Evolutionary conservation across 2,329 filamentous ascomycete genomes (phyloP), one percentile per base, ranked within the genome.

Genomic region (Claviceps humidiphila): DNA sequence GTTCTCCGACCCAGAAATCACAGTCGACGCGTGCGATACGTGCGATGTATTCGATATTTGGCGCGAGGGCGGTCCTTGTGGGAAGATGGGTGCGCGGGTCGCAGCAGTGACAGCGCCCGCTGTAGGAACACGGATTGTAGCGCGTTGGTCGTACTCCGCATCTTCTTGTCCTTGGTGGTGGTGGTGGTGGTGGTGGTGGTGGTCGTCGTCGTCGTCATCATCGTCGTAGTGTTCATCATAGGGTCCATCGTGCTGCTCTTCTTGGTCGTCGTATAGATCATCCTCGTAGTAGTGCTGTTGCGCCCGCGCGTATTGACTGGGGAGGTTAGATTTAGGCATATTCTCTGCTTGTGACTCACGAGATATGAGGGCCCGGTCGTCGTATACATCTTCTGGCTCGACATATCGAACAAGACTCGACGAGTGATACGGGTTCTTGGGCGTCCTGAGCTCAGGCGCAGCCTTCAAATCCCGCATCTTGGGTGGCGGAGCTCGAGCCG

Each of bases 1-100:
- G 66, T 97, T 97, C 69, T 97, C 91, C 3, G 88, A 95, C 1
- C 87, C 88, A 5, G 87, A 89, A 26, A 86, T 76, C 22, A 76
- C 76, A 1, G 85, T 88, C n/a, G 87, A 90, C 0, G 83, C 80
- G 58, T 82, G 82, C 42, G 87, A 90, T 30, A 4, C 2, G 8
- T 30, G 30, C 1, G 38, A 40, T 4, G 84, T 84, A 49, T 58
- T 60, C 3, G 68, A 71, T 16, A 85, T 82, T 60, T 91, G 87
- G 47, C 88, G 75, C 1, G 73, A 74, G 2, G 73, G 68, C 1
- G 68, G 68, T 16, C 69, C 70, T 37, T 70, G 69, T 14, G 68
- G 63, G 54, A 74, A 75, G 30, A 30, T 30, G 9, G 30, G 30
- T 30, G 30, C 55, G 61, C 62, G 55, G 65, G 59, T 7, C 52